Base-by-base conservation (phyloP, 768 basidiomycete genomes). In the Suillus americanus region DNA sequence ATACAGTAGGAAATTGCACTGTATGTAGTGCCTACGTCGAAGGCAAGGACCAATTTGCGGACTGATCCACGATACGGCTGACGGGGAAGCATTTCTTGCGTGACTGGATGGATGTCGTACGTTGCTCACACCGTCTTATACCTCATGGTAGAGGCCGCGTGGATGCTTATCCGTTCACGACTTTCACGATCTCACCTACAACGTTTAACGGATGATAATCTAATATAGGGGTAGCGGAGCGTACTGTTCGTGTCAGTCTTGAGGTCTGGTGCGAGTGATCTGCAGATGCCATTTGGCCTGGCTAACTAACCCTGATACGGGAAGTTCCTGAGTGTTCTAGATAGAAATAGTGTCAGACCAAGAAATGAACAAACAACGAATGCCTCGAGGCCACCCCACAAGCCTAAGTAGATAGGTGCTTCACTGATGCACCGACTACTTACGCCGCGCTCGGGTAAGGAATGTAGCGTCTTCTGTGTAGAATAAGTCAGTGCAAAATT, bases 1-100 rank as follows among this genome's bases (percentile, higher is more conserved):
- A 85, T 79, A 40, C 75, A 65, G 54, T 80, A 80, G 2, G 77
- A 79, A 6, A 81, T 72, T 3, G 80, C 80, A 50, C 78, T 77
- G 63, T 72, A 81, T 20, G 80, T 81, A 0, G 80, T 81, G 3
- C 80, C 79, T 5, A 81, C 69, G 55, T 81, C 80, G 57, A 81
- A 75, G 0, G 76, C 78, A 9, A 81, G 68, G 56, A 81, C 76
- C 25, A 81, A 74, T 18, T 74, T 74, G 23, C 75, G 77, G 33
- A 65, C 51, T 28, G 71, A 70, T 20, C 83, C 83, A 16, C 70
- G 70, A 67, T 77, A 85, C 12, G 74, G 72, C n/a, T 76, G 67
- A 63, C 79, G 72, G 41, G 77, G 70, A 33, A 73, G 64, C 79
- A 80, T 79, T 23, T 55, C 35, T 13, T 55, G 30, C 56, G 56